Evolutionary conservation across 495 filamentous ascomycete genomes (phyloP).

Genomic region (Podospora didyma): DNA sequence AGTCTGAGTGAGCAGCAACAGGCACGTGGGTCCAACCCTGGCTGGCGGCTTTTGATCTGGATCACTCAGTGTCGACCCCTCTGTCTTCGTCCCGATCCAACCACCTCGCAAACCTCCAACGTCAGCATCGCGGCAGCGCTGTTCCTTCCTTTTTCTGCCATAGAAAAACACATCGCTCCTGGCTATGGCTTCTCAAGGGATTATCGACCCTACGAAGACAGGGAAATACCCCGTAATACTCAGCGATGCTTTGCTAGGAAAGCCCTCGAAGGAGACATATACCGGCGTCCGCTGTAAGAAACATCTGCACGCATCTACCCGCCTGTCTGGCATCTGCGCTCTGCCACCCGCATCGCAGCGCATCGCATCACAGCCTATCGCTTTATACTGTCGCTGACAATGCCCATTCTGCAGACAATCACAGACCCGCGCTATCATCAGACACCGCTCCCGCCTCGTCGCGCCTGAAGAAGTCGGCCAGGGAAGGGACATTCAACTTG

Average conservation of each 20-base stretch:
- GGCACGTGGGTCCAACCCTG: no score
- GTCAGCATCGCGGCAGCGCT: background rate
- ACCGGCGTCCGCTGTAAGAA: slow-evolving; percentile 50
- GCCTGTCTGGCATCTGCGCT: background rate
- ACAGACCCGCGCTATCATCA: slow-evolving; percentile 46
- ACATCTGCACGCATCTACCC: slow-evolving; percentile 1
- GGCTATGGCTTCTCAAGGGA: slow-evolving; percentile 22
- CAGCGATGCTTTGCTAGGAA: slow-evolving; percentile 51
- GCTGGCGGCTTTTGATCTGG: background rate
- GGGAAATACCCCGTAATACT: slow-evolving; percentile 53
- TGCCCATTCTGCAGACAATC: slow-evolving; percentile 40
- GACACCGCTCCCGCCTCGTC: slow-evolving; percentile 38
- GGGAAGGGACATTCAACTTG: slow-evolving; percentile 41
- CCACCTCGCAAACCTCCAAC: no score
- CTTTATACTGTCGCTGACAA: slow-evolving; percentile 2
- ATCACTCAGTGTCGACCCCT: background rate
- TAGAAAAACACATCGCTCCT: background rate
- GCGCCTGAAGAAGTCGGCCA: slow-evolving; percentile 43
- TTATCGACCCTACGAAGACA: slow-evolving; percentile 46
- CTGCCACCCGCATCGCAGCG: no score
- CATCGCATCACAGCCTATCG: background rate
- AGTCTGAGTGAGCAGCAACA: no score
- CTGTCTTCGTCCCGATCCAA: background rate
- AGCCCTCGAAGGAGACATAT: slow-evolving; percentile 47
- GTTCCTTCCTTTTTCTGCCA: background rate